phyloP scores from a whole-genome alignment of 2,329 filamentous ascomycete species.

The Calonectria henricotiae region DNA sequence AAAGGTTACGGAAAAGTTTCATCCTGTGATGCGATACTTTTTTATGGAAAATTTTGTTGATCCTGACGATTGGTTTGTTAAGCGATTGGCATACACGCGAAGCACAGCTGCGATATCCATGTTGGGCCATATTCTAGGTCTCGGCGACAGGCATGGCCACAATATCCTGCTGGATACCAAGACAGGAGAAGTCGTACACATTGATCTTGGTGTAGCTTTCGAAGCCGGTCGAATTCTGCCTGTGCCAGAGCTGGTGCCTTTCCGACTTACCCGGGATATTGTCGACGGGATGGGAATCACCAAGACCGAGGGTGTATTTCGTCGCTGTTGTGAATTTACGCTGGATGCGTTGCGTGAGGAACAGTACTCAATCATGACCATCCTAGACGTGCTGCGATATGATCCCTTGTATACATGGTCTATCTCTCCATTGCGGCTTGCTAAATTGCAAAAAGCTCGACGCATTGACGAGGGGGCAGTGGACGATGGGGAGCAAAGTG shows the following conservation, averaged over 20 bases:
- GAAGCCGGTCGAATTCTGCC: constrained; percentile 96
- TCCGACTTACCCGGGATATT: constrained; percentile 93
- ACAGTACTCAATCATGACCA: constrained; percentile 97
- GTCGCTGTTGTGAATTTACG: constrained; percentile 98
- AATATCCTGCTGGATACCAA: constrained; percentile 95
- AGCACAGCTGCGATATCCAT: constrained; percentile 97
- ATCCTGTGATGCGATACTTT: constrained; percentile 96
- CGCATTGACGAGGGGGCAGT: constrained; percentile 64
- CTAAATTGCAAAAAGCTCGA: constrained; percentile 76
- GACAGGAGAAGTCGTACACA: constrained; percentile 95
- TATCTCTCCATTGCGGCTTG: constrained; percentile 79
- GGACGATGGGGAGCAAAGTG: constrained; percentile 59
- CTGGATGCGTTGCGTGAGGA: constrained; percentile 96
- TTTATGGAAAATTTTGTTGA: constrained; percentile 96
- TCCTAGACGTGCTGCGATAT: constrained; percentile 97
- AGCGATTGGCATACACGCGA: constrained; percentile 90
- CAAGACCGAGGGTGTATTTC: constrained; percentile 95
- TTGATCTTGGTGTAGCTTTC: constrained; percentile 96
- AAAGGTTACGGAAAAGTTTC: constrained; percentile 85
- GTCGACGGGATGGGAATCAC: constrained; percentile 98
- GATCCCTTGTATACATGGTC: constrained; percentile 98
- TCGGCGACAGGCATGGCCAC: constrained; percentile 95
- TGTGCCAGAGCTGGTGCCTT: constrained; percentile 95
- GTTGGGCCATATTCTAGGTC: constrained; percentile 90
- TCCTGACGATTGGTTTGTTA: constrained; percentile 96